phyloP scores from a whole-genome alignment of 2,329 filamentous ascomycete genomes.

The Talaromyces pinophilus region DNA sequence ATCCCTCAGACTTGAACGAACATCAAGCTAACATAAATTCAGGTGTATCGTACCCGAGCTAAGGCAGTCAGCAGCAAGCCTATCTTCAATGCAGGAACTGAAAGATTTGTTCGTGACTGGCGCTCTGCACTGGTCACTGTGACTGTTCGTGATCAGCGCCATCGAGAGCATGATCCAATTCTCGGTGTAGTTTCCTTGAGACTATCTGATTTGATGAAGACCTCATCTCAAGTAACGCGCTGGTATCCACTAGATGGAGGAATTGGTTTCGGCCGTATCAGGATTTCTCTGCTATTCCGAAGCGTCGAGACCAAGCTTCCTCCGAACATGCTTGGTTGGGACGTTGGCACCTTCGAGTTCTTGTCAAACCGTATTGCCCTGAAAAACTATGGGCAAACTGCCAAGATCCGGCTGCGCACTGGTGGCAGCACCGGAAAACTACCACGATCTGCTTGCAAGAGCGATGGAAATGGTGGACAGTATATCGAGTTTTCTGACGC shows the following conservation, averaged over 20 bases:
- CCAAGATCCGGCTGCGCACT: slow-evolving; percentile 76
- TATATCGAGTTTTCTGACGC: slow-evolving; percentile 60
- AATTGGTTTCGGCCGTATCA: slow-evolving; percentile 84
- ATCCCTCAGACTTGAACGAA: neutral
- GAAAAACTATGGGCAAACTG: slow-evolving; percentile 60
- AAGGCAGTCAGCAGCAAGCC: slow-evolving; percentile 94
- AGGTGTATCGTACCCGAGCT: slow-evolving; percentile 86
- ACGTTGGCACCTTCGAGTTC: slow-evolving; percentile 93
- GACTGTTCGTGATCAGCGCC: slow-evolving; percentile 82
- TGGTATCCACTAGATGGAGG: slow-evolving; percentile 98
- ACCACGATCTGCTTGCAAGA: slow-evolving; percentile 61
- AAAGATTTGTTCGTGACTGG: slow-evolving; percentile 93
- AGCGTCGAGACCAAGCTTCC: slow-evolving; percentile 84
- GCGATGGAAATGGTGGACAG: slow-evolving; percentile 59
- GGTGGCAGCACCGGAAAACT: slow-evolving; percentile 78
- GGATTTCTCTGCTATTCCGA: slow-evolving; percentile 86
- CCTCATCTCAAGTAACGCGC: slow-evolving; percentile 78
- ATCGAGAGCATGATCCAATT: slow-evolving; percentile 91
- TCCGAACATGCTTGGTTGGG: slow-evolving; percentile 85
- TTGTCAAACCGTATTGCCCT: slow-evolving; percentile 68
- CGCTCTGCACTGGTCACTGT: slow-evolving; percentile 81
- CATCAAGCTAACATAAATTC: slow-evolving; percentile 7
- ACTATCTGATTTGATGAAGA: slow-evolving; percentile 83
- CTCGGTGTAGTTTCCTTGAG: slow-evolving; percentile 89
- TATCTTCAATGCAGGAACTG: slow-evolving; percentile 95